These are phyloP conservation scores for Candida caryicola DNA, from an alignment of 805 yeast species.

Conservation along the genomic window DNA sequence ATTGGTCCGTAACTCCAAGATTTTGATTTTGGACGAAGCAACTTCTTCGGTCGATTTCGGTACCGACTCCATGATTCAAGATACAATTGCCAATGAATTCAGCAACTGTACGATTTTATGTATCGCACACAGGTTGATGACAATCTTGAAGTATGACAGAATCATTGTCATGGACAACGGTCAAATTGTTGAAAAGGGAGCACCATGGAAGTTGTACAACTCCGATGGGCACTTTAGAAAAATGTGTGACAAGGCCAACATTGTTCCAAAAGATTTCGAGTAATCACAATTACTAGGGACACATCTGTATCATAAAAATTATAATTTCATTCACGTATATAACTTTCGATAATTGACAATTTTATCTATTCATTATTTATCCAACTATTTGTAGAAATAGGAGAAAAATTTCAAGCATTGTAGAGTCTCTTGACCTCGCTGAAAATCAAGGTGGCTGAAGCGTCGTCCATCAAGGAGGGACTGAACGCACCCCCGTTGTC, in stretches of 20 bases:
- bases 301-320: too few relatives aligned
- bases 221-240: slow-evolving; percentile 27
- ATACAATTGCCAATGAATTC: slow-evolving; percentile 31
- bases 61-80: slow-evolving; percentile 36
- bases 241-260: slow-evolving; percentile 39
- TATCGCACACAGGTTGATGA: slow-evolving; percentile 39
- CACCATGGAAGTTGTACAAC: slow-evolving; percentile 32
- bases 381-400: neutral
- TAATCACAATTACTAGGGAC: neutral
- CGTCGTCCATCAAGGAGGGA: slow-evolving; percentile 17
- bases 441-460: slow-evolving; percentile 22
- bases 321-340: neutral
- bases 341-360: too few relatives aligned
- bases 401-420: neutral
- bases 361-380: slow-evolving; percentile 1
- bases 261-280: slow-evolving; percentile 27
- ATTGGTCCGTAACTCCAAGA: slow-evolving; percentile 34
- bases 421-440: slow-evolving; percentile 9
- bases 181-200: slow-evolving; percentile 30
- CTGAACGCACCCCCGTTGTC: slow-evolving; percentile 9
- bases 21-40: slow-evolving; percentile 39
- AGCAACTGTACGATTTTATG: slow-evolving; percentile 34
- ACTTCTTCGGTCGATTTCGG: slow-evolving; percentile 40
- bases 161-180: slow-evolving; percentile 37
- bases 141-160: slow-evolving; percentile 34